These are phyloP conservation scores for Allium cepa DNA, from an alignment of 106 monocot genomes.

Conservation along the genomic window DNA sequence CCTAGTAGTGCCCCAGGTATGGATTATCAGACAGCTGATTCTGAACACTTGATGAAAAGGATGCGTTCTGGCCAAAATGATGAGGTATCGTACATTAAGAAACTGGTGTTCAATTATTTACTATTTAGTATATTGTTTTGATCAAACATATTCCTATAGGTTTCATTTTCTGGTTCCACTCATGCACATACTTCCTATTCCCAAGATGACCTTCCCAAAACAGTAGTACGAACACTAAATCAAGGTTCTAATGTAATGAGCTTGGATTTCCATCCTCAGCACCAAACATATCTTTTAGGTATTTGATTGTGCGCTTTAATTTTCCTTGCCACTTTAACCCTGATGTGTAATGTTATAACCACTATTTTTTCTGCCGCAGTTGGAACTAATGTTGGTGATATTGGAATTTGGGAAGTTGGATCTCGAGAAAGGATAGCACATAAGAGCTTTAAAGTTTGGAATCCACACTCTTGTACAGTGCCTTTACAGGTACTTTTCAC, in stretches of 20 bases:
- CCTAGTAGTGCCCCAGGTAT: slow-evolving; percentile 66
- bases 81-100: slow-evolving; percentile 36
- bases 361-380: slow-evolving; percentile 24
- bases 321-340: not conserved
- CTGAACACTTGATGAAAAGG: slow-evolving; percentile 87
- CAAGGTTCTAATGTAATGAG: slow-evolving; percentile 98
- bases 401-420: slow-evolving; percentile 94
- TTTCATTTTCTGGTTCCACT: slow-evolving; percentile 62
- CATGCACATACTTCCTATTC: slow-evolving; percentile 71
- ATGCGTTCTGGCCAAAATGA: slow-evolving; percentile 91
- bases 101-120: no score
- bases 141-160: slow-evolving; percentile 26
- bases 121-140: no score
- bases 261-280: slow-evolving; percentile 94
- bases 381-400: slow-evolving; percentile 97
- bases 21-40: slow-evolving; percentile 93
- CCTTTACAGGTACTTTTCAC: slow-evolving; percentile 57
- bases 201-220: slow-evolving; percentile 90
- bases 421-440: slow-evolving; percentile 87
- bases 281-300: slow-evolving; percentile 93
- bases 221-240: slow-evolving; percentile 63
- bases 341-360: not conserved
- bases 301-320: not conserved
- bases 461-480: slow-evolving; percentile 59
- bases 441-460: slow-evolving; percentile 81